Conservation (phyloP, 352 stramenopile genomes). For the Pilasporangium apinafurcum region DNA sequence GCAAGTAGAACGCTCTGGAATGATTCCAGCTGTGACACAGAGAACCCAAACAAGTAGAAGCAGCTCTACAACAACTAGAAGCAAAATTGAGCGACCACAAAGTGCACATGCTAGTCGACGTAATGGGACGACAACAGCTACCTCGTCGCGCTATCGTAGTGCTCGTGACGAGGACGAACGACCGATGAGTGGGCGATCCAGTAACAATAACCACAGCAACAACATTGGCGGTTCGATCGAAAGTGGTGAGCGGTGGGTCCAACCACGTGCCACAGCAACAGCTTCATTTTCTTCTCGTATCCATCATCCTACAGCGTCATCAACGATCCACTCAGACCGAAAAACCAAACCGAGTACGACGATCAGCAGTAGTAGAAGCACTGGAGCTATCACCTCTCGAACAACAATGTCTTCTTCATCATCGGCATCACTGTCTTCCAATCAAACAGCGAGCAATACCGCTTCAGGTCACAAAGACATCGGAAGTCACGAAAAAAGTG, state of each 20-base stretch:
- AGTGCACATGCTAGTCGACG: conserved; percentile 17
- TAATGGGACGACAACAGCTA: conserved; percentile 6
- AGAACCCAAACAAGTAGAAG: no score
- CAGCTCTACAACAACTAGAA: conserved; percentile 5
- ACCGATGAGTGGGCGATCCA: conserved; percentile 11
- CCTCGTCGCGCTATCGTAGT: conserved; percentile 15
- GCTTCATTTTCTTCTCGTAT: conserved; percentile 21
- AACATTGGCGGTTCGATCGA: conserved; percentile 10
- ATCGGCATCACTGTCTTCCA: conserved; percentile 3
- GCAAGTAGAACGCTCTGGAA: conserved; percentile 38
- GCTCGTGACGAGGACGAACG: conserved; percentile 22
- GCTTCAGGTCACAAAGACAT: no score
- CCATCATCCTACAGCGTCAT: conserved; percentile 26
- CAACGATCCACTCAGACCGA: conserved; percentile 24
- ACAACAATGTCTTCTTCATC: conserved; percentile 3
- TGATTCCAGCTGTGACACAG: conserved; percentile 8
- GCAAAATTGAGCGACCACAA: conserved; percentile 36
- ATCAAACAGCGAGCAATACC: conserved; percentile 17
- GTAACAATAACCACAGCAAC: conserved; percentile 32
- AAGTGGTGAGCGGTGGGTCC: conserved; percentile 40
- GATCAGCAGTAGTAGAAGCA: conserved; percentile 9
- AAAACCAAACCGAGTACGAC: conserved; percentile 4
- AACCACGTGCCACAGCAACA: conserved; percentile 19
- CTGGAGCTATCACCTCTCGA: conserved; percentile 3
- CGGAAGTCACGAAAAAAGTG: conserved; percentile 24